phyloP scores from a whole-genome alignment of 2,329 filamentous ascomycete species.

The Aotearoamyces nothofagi region DNA sequence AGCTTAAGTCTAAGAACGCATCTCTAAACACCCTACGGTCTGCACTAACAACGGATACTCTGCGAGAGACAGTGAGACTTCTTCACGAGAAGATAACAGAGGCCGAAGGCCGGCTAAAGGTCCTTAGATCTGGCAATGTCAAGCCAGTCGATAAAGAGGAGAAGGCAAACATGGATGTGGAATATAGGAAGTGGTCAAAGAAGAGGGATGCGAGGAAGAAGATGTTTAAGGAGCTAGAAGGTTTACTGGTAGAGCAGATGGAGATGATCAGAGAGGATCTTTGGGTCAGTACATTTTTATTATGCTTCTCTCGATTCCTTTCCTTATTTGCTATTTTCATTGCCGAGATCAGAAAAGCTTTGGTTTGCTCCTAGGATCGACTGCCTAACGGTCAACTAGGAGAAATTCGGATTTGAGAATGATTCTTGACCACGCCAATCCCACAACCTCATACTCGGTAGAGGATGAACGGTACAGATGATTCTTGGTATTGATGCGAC shows the following conservation, averaged over 20 bases:
- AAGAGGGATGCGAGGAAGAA: conserved; percentile 16
- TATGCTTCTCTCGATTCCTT: conserved; percentile 1
- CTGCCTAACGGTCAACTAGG: no score
- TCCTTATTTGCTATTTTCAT: no score
- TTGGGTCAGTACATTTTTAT: conserved; percentile 24
- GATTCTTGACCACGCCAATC: no score
- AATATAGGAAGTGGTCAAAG: conserved; percentile 28
- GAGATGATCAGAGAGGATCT: conserved; percentile 28
- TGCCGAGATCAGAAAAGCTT: no score
- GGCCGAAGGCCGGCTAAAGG: conserved; percentile 25
- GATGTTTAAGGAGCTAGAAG: conserved; percentile 18
- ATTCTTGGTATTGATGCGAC: no score
- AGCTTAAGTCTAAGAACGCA: conserved; percentile 29
- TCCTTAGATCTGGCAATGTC: conserved; percentile 21
- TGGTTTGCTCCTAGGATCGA: no score
- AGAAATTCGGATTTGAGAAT: conserved; percentile 1
- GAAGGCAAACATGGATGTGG: conserved; percentile 26
- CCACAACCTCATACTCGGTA: no score
- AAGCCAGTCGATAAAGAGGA: conserved; percentile 32
- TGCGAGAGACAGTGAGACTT: conserved; percentile 28
- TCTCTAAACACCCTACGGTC: conserved; percentile 23
- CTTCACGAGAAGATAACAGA: conserved; percentile 25
- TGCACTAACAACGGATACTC: conserved; percentile 32
- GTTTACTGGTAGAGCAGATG: conserved; percentile 26
- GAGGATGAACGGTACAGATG: no score